Percentiles rank a stretch among this genome's conserved stretches.
These are phyloP conservation scores for Yamadazyma nakazawae DNA, from an alignment of 805 yeast genomes.

Conservation along the genomic window DNA sequence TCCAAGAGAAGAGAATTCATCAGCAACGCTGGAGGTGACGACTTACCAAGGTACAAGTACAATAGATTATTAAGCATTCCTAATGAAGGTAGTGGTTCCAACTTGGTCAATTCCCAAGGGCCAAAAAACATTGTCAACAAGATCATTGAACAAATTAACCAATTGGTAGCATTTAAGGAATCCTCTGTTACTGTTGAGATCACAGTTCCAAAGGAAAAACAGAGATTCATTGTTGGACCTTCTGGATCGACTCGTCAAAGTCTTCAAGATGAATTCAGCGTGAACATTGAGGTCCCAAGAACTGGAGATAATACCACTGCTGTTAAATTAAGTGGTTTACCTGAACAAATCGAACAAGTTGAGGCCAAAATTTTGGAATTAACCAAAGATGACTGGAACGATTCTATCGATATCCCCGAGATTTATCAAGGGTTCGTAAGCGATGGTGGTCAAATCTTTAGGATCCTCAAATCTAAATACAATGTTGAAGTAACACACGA, in stretches of 20 bases:
- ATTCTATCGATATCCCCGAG: constrained; percentile 55
- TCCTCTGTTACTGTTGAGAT: constrained; percentile 50
- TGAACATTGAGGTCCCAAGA: constrained; percentile 65
- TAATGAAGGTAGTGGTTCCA: constrained; percentile 55
- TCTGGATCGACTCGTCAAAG: constrained; percentile 72
- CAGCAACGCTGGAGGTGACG: constrained; percentile 68
- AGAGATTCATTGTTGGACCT: constrained; percentile 75
- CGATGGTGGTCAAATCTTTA: constrained; percentile 63
- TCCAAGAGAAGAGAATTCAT: constrained; percentile 70
- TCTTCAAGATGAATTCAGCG: constrained; percentile 66
- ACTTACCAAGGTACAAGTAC: constrained; percentile 40
- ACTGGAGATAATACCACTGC: constrained; percentile 47
- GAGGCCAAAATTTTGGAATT: constrained; percentile 58
- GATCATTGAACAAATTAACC: constrained; percentile 58
- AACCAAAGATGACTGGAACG: constrained; percentile 57
- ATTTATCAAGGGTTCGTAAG: constrained; percentile 56
- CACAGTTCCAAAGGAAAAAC: constrained; percentile 68
- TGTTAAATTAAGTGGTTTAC: constrained; percentile 60
- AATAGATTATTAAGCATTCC: constrained; percentile 68
- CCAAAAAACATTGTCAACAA: constrained; percentile 68
- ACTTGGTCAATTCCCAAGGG: constrained; percentile 66
- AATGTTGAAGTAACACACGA: constrained; percentile 62
- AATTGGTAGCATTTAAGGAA: constrained; percentile 63
- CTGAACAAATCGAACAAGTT: constrained; percentile 62
- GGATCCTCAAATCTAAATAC: constrained; percentile 49